phyloP scores from a whole-genome alignment of 2,329 filamentous ascomycete species.

The Phyllosticta capitalensis region DNA sequence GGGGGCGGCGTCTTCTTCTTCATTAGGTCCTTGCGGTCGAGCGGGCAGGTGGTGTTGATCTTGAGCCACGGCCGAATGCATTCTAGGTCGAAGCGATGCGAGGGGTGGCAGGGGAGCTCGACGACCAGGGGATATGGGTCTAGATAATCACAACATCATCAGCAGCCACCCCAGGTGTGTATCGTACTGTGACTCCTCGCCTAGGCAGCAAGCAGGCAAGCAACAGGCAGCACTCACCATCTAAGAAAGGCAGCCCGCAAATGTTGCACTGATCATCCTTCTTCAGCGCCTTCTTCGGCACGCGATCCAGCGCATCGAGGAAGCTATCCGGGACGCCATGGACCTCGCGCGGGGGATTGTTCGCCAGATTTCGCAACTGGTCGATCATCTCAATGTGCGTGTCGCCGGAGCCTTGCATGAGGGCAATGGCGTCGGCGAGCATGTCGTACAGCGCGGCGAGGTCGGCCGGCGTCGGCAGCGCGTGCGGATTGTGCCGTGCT shows the following conservation, averaged over 20 bases:
- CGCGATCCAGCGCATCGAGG: conserved; percentile 49
- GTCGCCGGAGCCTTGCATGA: conserved; percentile 38
- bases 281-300: conserved; percentile 47
- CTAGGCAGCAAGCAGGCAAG: not conserved
- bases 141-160: conserved; percentile 14
- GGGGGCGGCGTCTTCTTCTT: conserved; percentile 36
- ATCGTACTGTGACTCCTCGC: not conserved
- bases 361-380: conserved; percentile 44
- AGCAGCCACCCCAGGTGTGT: not conserved
- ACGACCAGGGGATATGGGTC: conserved; percentile 55
- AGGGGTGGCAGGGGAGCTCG: conserved; percentile 50
- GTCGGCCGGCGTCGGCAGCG: conserved; percentile 51
- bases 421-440: conserved; percentile 51
- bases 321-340: conserved; percentile 54
- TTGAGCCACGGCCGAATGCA: conserved; percentile 57
- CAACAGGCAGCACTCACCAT: conserved; percentile 32
- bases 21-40: conserved; percentile 50
- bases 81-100: conserved; percentile 55
- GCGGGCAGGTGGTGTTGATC: conserved; percentile 53
- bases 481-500: conserved; percentile 45
- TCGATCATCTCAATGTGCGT: conserved; percentile 37
- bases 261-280: conserved; percentile 48
- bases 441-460: conserved; percentile 50
- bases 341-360: conserved; percentile 47
- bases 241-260: conserved; percentile 50